Percentiles rank a stretch among this genome's conserved stretches.
Evolutionary conservation across 495 filamentous ascomycete genomes (phyloP).

Genomic region (Xylaria telfairii): DNA sequence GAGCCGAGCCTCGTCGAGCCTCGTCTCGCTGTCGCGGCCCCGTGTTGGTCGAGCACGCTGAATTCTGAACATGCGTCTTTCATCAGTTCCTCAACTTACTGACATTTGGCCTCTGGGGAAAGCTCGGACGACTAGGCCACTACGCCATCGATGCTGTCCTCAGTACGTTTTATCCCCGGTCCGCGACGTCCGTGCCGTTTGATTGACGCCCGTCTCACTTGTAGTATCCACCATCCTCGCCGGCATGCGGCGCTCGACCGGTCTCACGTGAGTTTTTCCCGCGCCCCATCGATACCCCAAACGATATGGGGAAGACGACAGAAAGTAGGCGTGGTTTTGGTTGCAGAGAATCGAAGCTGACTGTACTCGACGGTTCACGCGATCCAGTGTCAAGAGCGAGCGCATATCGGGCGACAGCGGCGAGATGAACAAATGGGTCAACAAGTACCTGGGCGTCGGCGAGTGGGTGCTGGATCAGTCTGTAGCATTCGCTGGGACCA

Average conservation of each 20-base stretch:
- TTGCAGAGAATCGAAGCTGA: conserved; percentile 31
- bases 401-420: conserved; percentile 79
- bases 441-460: conserved; percentile 92
- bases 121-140: conserved; percentile 92
- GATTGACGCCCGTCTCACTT: conserved; percentile 33
- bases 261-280: conserved; percentile 81
- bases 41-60: conserved; percentile 20
- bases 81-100: conserved; percentile 65
- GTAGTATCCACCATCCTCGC: conserved; percentile 93
- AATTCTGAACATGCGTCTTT: conserved; percentile 29
- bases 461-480: conserved; percentile 99
- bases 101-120: conserved; percentile 64
- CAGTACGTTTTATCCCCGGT: conserved; percentile 57
- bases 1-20: too few species aligned
- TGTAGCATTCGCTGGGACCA: conserved; percentile 85
- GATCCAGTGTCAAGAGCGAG: conserved; percentile 87
- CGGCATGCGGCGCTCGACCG: conserved; percentile 94
- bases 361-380: conserved; percentile 40
- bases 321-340: neutral
- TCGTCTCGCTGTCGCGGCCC: neutral
- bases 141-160: conserved; percentile 97
- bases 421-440: conserved; percentile 87
- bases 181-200: neutral
- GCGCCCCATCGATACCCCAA: neutral
- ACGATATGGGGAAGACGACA: neutral